phyloP scores from a whole-genome alignment of 768 basidiomycete genomes.

The Hygrophoropsis aurantiaca region DNA sequence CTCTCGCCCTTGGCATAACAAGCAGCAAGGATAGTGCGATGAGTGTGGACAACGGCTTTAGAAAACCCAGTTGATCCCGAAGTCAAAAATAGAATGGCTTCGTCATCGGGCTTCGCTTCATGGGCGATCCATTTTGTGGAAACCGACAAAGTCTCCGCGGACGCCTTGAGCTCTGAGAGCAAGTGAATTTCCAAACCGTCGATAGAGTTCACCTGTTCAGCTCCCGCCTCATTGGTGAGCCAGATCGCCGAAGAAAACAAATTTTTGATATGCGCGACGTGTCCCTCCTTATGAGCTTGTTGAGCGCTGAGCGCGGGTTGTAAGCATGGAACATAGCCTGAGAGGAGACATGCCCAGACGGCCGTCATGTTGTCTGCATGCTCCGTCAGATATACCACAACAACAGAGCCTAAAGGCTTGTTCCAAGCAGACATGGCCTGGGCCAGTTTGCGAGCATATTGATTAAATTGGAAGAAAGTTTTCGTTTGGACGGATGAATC shows the following conservation, averaged over 20 bases:
- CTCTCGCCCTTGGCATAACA: conserved; percentile 32
- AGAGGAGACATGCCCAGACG: conserved; percentile 29
- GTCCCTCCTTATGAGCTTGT: conserved; percentile 29
- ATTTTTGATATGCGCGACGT: conserved; percentile 27
- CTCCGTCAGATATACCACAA: conserved; percentile 29
- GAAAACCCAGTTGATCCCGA: conserved; percentile 47
- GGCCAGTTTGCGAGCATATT: conserved; percentile 16
- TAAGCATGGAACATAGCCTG: conserved; percentile 29
- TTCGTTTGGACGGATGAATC: conserved; percentile 26
- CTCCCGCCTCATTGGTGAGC: conserved; percentile 28
- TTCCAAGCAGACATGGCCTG: conserved; percentile 20
- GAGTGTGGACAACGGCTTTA: conserved; percentile 41
- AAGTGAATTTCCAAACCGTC: conserved; percentile 24
- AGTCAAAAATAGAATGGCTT: conserved; percentile 36
- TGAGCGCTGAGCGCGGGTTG: conserved; percentile 33
- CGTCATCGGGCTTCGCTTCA: conserved; percentile 23
- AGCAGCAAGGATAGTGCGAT: conserved; percentile 36
- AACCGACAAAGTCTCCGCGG: conserved; percentile 5
- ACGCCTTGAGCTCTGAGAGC: conserved; percentile 18
- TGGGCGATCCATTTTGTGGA: conserved; percentile 16
- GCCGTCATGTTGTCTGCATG: conserved; percentile 34
- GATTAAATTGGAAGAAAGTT: conserved; percentile 19
- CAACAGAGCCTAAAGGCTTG: conserved; percentile 23
- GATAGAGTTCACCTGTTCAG: conserved; percentile 23
- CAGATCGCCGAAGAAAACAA: conserved; percentile 29